phyloP scores from a whole-genome alignment of 106 monocot genomes.

The Acorus gramineus region DNA sequence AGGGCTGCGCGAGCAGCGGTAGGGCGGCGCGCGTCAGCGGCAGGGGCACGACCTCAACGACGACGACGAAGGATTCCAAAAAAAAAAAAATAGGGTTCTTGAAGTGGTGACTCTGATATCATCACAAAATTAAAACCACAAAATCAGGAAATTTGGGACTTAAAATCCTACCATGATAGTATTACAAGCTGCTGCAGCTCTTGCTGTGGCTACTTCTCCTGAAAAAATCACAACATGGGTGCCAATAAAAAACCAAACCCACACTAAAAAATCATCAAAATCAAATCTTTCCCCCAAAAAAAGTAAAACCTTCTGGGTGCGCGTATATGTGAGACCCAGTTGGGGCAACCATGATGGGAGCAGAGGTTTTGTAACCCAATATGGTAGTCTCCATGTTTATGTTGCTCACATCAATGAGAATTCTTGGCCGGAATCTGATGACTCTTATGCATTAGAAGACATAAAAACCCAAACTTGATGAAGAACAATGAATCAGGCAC shows the following conservation, averaged over 20 bases:
- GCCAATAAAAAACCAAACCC: not conserved
- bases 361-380: constrained; percentile 29
- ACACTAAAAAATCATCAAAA: not conserved
- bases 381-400: constrained; percentile 48
- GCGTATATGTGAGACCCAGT: constrained; percentile 47
- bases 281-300: not conserved
- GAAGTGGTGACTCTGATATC: too few species aligned
- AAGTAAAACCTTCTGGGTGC: constrained; percentile 45
- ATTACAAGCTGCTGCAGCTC: constrained; percentile 72
- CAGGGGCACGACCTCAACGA: too few species aligned
- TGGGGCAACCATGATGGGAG: constrained; percentile 58
- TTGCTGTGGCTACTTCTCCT: constrained; percentile 69
- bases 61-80: too few species aligned
- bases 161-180: constrained; percentile 44
- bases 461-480: constrained; percentile 22
- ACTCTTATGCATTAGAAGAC: not conserved
- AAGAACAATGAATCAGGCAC: not conserved
- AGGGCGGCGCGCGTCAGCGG: too few species aligned
- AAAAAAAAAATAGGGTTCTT: too few species aligned
- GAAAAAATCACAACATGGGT: constrained; percentile 2
- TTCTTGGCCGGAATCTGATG: constrained; percentile 21
- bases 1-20: too few species aligned
- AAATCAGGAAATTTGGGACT: too few species aligned
- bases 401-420: constrained; percentile 50
- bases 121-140: too few species aligned